Percentiles rank a stretch among this genome's conserved stretches.
These are phyloP conservation scores for Sugiyamaella lignohabitans DNA, from an alignment of 805 yeast species.

Conservation along the genomic window DNA sequence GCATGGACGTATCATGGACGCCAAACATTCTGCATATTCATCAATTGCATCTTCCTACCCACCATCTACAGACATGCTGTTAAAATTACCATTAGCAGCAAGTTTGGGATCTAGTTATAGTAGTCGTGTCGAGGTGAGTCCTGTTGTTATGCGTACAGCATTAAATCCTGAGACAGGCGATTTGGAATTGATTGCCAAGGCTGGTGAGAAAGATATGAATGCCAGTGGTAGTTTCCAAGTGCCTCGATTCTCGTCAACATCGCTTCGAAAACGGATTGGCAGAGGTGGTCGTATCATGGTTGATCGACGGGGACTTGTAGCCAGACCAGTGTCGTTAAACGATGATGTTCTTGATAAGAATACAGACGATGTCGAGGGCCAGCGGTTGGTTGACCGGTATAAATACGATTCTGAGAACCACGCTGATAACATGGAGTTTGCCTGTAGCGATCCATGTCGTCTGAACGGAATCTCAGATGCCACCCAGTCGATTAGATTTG, in stretches of 20 bases:
- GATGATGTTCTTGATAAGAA: conserved; percentile 28
- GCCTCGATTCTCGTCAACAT: conserved; percentile 25
- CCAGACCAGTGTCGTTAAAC: conserved; percentile 16
- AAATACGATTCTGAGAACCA: conserved; percentile 55
- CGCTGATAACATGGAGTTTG: conserved; percentile 41
- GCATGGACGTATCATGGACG: conserved; percentile 39
- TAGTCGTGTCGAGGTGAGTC: conserved; percentile 22
- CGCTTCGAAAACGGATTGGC: conserved; percentile 66
- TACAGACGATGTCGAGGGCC: conserved; percentile 23
- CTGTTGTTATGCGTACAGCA: conserved; percentile 18
- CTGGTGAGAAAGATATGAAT: conserved; percentile 18
- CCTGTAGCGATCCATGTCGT: conserved; percentile 72
- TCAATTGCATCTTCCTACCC: conserved; percentile 49
- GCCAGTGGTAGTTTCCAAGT: conserved; percentile 16
- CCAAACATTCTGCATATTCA: conserved; percentile 68
- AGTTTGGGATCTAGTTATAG: conserved; percentile 25
- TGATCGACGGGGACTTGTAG: conserved; percentile 59
- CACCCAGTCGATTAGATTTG: conserved; percentile 86
- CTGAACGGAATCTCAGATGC: conserved; percentile 77
- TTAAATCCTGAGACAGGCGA: conserved; percentile 19
- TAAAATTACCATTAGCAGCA: conserved; percentile 25
- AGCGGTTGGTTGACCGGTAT: conserved; percentile 53
- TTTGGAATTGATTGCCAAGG: conserved; percentile 13
- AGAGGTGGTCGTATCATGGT: conserved; percentile 63
- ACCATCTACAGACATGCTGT: conserved; percentile 38